Conservation (phyloP, 257 asterid species). For the Solanum commersonii region DNA sequence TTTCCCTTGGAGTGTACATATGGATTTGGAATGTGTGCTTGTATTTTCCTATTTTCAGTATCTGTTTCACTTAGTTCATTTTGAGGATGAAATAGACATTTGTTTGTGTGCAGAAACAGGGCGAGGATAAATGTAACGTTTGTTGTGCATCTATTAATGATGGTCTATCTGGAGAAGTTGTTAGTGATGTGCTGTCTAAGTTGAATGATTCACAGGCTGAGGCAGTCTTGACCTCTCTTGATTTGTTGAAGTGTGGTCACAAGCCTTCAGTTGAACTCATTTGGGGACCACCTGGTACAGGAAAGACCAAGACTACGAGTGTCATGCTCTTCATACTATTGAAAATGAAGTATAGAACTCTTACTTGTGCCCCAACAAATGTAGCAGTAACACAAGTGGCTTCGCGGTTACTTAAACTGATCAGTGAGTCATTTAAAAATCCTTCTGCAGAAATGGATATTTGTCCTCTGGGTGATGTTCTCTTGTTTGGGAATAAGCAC, state of each 20-base stretch:
- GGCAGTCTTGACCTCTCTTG: conserved; percentile 7
- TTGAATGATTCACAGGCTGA: conserved; percentile 33
- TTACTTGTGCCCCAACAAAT: conserved; percentile 17
- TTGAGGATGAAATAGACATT: not conserved
- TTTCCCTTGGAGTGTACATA: not conserved
- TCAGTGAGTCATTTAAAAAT: conserved; percentile 4
- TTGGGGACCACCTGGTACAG: conserved; percentile 25
- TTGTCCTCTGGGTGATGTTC: conserved; percentile 26
- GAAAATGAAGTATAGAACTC: conserved; percentile 2
- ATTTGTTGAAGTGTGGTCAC: conserved; percentile 3
- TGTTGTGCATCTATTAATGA: not conserved
- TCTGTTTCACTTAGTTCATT: not conserved
- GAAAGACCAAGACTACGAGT: conserved; percentile 13
- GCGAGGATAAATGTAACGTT: not conserved
- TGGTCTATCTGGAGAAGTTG: not conserved
- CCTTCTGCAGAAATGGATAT: not conserved
- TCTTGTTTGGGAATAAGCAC: conserved; percentile 36
- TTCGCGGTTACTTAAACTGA: conserved; percentile 20
- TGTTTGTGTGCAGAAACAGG: not conserved
- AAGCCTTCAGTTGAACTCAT: conserved; percentile 6
- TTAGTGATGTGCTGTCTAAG: not conserved
- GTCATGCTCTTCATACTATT: conserved; percentile 7
- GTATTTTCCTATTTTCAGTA: not conserved
- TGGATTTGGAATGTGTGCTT: not conserved
- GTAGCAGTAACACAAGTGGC: conserved; percentile 25